Evolutionary conservation across 2,329 filamentous ascomycete genomes (phyloP), one percentile per base, ranked within the genome.

Genomic region (Simplicillium aogashimaense): DNA sequence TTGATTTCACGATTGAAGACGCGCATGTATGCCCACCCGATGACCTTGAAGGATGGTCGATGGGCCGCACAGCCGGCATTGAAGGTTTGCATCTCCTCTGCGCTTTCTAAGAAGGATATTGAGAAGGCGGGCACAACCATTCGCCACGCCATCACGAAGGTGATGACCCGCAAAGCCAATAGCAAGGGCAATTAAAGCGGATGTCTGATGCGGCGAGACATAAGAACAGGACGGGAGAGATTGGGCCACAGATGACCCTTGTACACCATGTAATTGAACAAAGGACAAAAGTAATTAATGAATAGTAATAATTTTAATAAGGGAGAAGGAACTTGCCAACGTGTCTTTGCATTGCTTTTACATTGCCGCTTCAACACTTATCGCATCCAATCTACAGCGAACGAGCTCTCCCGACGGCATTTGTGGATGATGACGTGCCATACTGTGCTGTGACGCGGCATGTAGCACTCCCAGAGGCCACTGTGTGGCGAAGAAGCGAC

Each of bases 101-200:
- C 85, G 2, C 67, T 98, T 46, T 84, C 85, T 17, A 94, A 85
- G 69, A 95, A 94, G 67, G 92, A 98, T 60, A 84, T 89, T 40
- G 94, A 98, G 66, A 95, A 94, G 69, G 87, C 92, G 1, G 92
- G 89, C 12, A 79, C 82, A 7, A 81, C 77, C 9, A 89, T 98
- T 50, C 74, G 90, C 44, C 89, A 95, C 64, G 90, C 92, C 12
- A 86, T 97, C 49, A 94, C 89, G 38, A 95, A 95, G 66, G 79
- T 97, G 45, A 79, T 98, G 72, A 78, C 74, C 15, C 69, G 75
- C 45, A 81, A 78, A 58, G 61, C 68, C 20, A 77, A 67, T 54
- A n/a, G 44, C 47, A 64, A 61, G 47, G 41, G 51, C 16, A 31
- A 37, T 7, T 41, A 29, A 42, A 16, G 35, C 28, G 5, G 20